phyloP scores from a whole-genome alignment of 2,329 filamentous ascomycete genomes.

The Aspergillus sp. region DNA sequence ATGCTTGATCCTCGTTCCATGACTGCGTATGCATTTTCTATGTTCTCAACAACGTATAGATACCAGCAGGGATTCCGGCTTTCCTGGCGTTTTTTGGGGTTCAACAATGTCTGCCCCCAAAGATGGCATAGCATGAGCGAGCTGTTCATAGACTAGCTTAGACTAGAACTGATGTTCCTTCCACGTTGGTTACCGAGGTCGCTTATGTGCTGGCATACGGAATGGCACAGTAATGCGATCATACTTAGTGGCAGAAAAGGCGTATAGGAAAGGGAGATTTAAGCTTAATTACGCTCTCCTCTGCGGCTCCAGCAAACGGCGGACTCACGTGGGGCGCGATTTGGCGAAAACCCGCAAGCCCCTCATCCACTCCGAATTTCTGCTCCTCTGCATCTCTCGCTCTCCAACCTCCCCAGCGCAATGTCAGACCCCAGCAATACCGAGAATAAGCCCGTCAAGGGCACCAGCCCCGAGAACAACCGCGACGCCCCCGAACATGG shows the following conservation, averaged over 20 bases:
- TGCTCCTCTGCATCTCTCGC: slow-evolving; percentile 6
- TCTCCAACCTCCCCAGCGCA: slow-evolving; percentile 6
- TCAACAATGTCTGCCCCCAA: neutral
- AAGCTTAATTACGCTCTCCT: slow-evolving; percentile 7
- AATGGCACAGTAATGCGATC: too few species aligned
- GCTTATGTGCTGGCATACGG: too few species aligned
- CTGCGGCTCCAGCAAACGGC: slow-evolving; percentile 5
- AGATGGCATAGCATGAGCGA: too few species aligned
- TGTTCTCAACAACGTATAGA: slow-evolving; percentile 13
- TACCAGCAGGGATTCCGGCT: slow-evolving; percentile 5
- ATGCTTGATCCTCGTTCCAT: slow-evolving; percentile 6
- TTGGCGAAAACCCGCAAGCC: too few species aligned
- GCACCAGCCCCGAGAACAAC: slow-evolving; percentile 8
- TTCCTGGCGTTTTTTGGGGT: neutral
- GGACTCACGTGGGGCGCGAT: slow-evolving; percentile 21
- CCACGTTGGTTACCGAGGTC: too few species aligned
- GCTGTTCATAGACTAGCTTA: too few species aligned
- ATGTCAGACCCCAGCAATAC: slow-evolving; percentile 28
- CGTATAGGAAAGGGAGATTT: too few species aligned
- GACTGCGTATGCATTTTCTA: neutral
- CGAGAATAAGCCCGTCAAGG: slow-evolving; percentile 25
- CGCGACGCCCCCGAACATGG: slow-evolving; percentile 12
- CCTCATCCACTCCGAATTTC: slow-evolving; percentile 9
- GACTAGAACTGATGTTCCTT: too few species aligned
- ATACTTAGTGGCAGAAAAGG: too few species aligned